A percentile compares a stretch with the other conserved stretches of the same genome.
Conservation (phyloP, 2,329 filamentous ascomycete genomes). For the Colletotrichum sp. region DNA sequence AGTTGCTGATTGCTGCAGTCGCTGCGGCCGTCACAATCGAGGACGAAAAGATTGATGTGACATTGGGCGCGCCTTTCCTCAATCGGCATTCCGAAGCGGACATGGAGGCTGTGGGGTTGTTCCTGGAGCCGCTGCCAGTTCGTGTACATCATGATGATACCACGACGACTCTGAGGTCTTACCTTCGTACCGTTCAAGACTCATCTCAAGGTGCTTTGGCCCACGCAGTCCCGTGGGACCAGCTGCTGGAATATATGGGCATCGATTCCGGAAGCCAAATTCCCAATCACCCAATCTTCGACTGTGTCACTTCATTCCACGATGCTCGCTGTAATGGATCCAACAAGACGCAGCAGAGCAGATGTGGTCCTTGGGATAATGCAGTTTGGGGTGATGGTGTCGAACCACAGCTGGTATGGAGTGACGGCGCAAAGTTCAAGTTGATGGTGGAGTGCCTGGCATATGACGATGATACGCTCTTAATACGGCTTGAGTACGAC, state of each 20-base stretch:
- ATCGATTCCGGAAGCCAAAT: neutral
- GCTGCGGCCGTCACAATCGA: neutral
- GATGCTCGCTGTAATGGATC: neutral
- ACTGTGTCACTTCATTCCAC: slow-evolving; percentile 28
- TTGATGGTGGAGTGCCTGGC: slow-evolving; percentile 24
- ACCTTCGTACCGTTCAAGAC: slow-evolving; percentile 19
- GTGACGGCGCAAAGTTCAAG: slow-evolving; percentile 22
- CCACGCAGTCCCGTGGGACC: slow-evolving; percentile 32
- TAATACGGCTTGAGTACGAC: slow-evolving; percentile 20
- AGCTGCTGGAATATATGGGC: slow-evolving; percentile 28
- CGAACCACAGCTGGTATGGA: slow-evolving; percentile 3
- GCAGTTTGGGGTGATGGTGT: neutral
- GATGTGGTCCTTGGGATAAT: neutral
- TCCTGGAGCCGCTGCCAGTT: neutral
- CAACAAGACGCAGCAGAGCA: neutral
- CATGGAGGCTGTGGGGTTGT: neutral
- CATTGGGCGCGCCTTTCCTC: neutral
- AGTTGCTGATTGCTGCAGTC: neutral
- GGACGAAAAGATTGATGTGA: neutral
- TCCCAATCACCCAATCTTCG: slow-evolving; percentile 26
- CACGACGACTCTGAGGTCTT: neutral
- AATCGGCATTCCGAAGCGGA: neutral
- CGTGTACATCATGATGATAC: neutral
- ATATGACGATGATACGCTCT: neutral
- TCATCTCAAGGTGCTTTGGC: slow-evolving; percentile 29